phyloP scores from a whole-genome alignment of 768 basidiomycete species.

The Amanita muscaria region DNA sequence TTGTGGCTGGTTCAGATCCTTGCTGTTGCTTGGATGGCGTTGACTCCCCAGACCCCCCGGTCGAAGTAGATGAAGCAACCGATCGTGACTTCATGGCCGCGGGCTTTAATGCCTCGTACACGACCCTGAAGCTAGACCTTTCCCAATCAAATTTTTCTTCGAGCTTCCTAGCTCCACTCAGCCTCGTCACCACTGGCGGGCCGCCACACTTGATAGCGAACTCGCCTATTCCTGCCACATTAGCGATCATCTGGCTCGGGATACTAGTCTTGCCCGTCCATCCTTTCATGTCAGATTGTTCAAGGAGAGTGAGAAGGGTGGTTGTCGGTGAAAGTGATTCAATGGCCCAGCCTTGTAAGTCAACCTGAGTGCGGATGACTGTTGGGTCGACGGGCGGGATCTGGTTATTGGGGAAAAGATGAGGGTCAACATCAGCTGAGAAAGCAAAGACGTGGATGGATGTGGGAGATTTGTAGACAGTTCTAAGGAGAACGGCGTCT shows the following conservation, averaged over 20 bases:
- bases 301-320: conserved; percentile 85
- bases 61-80: neutral
- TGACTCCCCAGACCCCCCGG: neutral
- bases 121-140: conserved; percentile 67
- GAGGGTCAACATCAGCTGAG: conserved; percentile 74
- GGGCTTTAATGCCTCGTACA: conserved; percentile 52
- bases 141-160: conserved; percentile 84
- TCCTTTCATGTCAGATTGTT: conserved; percentile 95
- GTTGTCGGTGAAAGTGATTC: conserved; percentile 93
- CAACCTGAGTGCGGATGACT: conserved; percentile 90
- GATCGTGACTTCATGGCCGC: conserved; percentile 1
- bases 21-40: neutral
- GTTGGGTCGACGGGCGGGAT: conserved; percentile 60
- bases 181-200: conserved; percentile 82
- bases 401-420: conserved; percentile 59
- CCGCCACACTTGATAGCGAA: conserved; percentile 94
- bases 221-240: conserved; percentile 87
- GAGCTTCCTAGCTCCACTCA: conserved; percentile 69
- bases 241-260: conserved; percentile 87
- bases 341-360: conserved; percentile 97
- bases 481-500: conserved; percentile 85
- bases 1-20: neutral
- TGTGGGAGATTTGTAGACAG: conserved; percentile 93
- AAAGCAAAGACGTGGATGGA: conserved; percentile 94
- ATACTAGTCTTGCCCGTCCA: conserved; percentile 95